Conservation (phyloP, 2,329 filamentous ascomycete species). For the Penicillium sp. region DNA sequence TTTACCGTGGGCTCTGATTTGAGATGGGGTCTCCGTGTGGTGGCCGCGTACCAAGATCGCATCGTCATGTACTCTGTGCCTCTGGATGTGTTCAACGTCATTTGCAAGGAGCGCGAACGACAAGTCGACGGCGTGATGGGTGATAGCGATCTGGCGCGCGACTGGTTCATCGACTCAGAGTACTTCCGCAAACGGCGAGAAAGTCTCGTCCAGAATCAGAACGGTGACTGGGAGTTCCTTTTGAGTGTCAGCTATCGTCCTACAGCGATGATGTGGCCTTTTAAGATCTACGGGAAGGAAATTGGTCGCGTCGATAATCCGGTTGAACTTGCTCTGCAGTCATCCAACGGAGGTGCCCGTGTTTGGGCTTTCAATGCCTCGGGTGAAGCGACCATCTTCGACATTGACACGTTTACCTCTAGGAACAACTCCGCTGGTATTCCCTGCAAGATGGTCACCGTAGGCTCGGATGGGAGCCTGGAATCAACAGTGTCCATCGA, state of each 20-base stretch:
- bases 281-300: slow-evolving; percentile 48
- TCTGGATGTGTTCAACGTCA: slow-evolving; percentile 49
- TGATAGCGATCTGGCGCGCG: slow-evolving; percentile 30
- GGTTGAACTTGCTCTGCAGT: slow-evolving; percentile 50
- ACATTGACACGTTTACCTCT: slow-evolving; percentile 38
- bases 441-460: slow-evolving; percentile 22
- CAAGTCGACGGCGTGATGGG: slow-evolving; percentile 34
- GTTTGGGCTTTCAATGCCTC: slow-evolving; percentile 52
- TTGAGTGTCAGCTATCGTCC: slow-evolving; percentile 36
- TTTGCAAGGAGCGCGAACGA: slow-evolving; percentile 32
- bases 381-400: slow-evolving; percentile 46
- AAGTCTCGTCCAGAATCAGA: slow-evolving; percentile 33
- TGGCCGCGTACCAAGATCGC: slow-evolving; percentile 51
- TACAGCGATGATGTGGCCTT: slow-evolving; percentile 44
- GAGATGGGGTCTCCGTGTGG: slow-evolving; percentile 54
- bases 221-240: slow-evolving; percentile 41
- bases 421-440: slow-evolving; percentile 10
- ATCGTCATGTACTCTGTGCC: slow-evolving; percentile 61
- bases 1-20: slow-evolving; percentile 58
- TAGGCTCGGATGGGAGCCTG: slow-evolving; percentile 28
- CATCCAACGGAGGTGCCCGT: slow-evolving; percentile 39
- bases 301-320: slow-evolving; percentile 46
- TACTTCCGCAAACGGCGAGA: slow-evolving; percentile 26
- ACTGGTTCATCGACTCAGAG: slow-evolving; percentile 32
- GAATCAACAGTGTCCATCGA: slow-evolving; percentile 17